These are phyloP conservation scores for Diplocarpon rosae DNA, from an alignment of 2,329 filamentous ascomycete species.

Conservation along the genomic window DNA sequence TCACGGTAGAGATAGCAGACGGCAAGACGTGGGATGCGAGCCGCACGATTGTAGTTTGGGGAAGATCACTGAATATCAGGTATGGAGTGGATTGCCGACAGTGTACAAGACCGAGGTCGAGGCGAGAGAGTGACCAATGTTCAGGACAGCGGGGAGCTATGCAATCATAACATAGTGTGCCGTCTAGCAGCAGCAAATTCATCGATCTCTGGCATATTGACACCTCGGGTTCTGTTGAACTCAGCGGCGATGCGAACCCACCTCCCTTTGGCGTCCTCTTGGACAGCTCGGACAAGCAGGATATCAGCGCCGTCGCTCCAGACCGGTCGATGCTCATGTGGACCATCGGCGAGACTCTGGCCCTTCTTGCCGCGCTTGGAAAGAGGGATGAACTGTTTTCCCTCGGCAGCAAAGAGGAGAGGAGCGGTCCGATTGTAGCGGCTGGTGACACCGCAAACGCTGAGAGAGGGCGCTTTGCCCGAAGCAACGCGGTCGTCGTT, in stretches of 20 bases:
- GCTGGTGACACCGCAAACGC: conserved; percentile 16
- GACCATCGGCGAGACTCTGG: neutral
- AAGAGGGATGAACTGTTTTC: conserved; percentile 20
- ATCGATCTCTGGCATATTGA: no score
- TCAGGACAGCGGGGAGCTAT: no score
- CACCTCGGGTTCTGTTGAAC: conserved; percentile 5
- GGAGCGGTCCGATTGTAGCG: conserved; percentile 27
- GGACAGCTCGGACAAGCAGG: conserved; percentile 4
- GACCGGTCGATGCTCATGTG: no score
- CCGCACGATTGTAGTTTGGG: no score
- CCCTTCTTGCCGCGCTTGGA: conserved; percentile 13
- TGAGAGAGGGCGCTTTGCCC: conserved; percentile 17
- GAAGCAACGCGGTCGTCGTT: conserved; percentile 15
- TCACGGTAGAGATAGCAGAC: no score
- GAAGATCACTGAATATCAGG: no score
- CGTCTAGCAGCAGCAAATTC: conserved; percentile 4
- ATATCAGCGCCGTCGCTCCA: no score
- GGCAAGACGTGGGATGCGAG: no score
- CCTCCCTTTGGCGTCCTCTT: conserved; percentile 14
- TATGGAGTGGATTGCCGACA: no score
- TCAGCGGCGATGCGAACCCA: conserved; percentile 16
- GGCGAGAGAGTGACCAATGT: no score
- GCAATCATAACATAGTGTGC: conserved; percentile 7
- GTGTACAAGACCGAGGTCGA: no score
- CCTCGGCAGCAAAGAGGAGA: conserved; percentile 20